Base-by-base conservation (phyloP, 2,329 filamentous ascomycete species). In the Remersonia thermophila region DNA sequence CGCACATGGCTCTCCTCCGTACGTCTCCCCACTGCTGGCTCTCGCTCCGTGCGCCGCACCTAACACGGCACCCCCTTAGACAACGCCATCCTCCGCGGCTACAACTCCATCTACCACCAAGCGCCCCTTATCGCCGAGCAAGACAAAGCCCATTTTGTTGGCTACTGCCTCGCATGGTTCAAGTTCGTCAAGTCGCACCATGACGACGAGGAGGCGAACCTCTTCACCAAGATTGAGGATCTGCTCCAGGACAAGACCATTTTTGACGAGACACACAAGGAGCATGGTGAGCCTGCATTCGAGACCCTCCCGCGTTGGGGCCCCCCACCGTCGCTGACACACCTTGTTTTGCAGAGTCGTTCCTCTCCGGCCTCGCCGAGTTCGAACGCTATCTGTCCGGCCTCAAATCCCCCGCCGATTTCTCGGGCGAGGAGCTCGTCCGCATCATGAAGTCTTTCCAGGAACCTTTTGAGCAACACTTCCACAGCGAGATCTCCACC, bases 91-190 rank as follows among this genome's bases (percentile, higher is more conserved):
- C 67, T 78, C 43, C 70, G 74, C 29, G 71, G 72, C 36, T 75
- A 71, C 60, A 79, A 80, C 55, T 69, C 65, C 48, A 75, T 80
- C 49, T 75, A 71, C 51, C 63, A 68, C 28, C 74, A 78, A 52
- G 72, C 71, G 1, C 62, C 65, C 9, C 58, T 68, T 46, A 54
- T 77, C 29, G 51, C 60, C 8, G 60, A 63, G 2, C 52, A 53
- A n/a, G 71, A 77, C 51, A 66, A 66, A 51, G 51, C 55, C 32
- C 67, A 70, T 51, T 79, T 80, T 45, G 54, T 77, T 36, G 63
- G 63, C 13, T 79, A 78, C 55, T 59, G 61, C 20, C 58, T 70
- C 35, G 67, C 71, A 0, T 77, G 71, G 69, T 62, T 66, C 55
- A 65, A 68, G 38, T 73, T 76, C 45, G 66, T 79, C 41, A 65